Conservation (phyloP, 225 moss, liverwort and hornwort genomes). For the Polytrichum formosum region DNA sequence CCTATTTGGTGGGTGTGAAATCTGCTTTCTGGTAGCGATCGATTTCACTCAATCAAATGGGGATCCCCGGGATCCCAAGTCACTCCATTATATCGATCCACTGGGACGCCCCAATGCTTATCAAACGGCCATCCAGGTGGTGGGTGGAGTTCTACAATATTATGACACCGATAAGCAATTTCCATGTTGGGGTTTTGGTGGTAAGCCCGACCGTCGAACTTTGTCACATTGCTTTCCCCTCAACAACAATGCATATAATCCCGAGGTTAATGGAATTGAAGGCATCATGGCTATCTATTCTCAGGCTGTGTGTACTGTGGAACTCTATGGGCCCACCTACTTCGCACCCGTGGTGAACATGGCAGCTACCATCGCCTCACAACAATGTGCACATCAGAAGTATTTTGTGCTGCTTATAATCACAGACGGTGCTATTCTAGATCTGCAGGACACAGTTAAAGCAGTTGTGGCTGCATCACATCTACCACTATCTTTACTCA, state of each 20-base stretch:
- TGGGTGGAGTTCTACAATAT: slow-evolving; percentile 51
- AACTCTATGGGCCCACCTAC: slow-evolving; percentile 53
- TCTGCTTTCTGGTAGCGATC: slow-evolving; percentile 65
- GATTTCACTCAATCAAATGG: slow-evolving; percentile 68
- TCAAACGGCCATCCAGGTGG: slow-evolving; percentile 55
- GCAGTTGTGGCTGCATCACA: slow-evolving; percentile 51
- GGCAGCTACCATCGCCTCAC: slow-evolving; percentile 36
- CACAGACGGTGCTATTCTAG: slow-evolving; percentile 63
- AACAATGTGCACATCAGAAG: slow-evolving; percentile 42
- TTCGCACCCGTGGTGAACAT: slow-evolving; percentile 35
- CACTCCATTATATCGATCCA: slow-evolving; percentile 58
- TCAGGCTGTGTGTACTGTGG: slow-evolving; percentile 55
- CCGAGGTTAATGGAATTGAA: slow-evolving; percentile 48
- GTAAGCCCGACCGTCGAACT: slow-evolving; percentile 55
- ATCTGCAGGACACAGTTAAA: slow-evolving; percentile 51
- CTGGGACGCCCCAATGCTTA: slow-evolving; percentile 51
- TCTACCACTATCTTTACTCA: slow-evolving; percentile 57
- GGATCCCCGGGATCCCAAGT: slow-evolving; percentile 51
- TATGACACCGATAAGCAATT: slow-evolving; percentile 58
- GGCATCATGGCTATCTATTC: slow-evolving; percentile 57
- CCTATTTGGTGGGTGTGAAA: slow-evolving; percentile 57
- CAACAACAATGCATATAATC: slow-evolving; percentile 15
- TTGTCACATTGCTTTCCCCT: slow-evolving; percentile 60
- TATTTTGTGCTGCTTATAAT: slow-evolving; percentile 64
- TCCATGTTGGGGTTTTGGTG: slow-evolving; percentile 68